Percentiles rank a stretch among this genome's conserved stretches.
phyloP scores from a whole-genome alignment of 2,329 filamentous ascomycete genomes.

The Verticillium tricorpus region DNA sequence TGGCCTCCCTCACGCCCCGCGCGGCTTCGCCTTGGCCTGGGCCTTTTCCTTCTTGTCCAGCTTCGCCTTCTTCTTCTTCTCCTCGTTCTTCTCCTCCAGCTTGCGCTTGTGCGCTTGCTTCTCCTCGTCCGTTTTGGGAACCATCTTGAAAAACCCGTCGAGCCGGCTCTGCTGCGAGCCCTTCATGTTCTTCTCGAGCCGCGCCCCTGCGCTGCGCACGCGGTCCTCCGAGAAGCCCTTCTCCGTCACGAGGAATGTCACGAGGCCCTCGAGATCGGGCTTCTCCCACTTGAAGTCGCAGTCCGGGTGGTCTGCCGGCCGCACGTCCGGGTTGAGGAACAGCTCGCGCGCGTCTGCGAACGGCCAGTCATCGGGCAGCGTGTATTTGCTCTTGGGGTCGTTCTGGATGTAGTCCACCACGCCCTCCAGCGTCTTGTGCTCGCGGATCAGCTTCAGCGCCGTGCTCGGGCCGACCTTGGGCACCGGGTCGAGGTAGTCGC shows the following conservation, averaged over 20 bases:
- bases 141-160: constrained; percentile 94
- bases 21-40: constrained; percentile 80
- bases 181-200: constrained; percentile 87
- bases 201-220: constrained; percentile 71
- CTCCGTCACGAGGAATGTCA: constrained; percentile 85
- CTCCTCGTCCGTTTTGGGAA: constrained; percentile 83
- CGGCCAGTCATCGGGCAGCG: constrained; percentile 93
- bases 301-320: constrained; percentile 72
- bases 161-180: constrained; percentile 83
- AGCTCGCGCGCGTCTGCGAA: constrained; percentile 86
- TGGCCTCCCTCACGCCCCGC: constrained; percentile 40
- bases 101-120: constrained; percentile 86
- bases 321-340: constrained; percentile 89
- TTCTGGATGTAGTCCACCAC: constrained; percentile 77
- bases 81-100: constrained; percentile 84
- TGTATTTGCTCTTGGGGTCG: constrained; percentile 74
- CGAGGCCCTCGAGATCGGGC: constrained; percentile 83
- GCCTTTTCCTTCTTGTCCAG: constrained; percentile 94
- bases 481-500: constrained; percentile 95
- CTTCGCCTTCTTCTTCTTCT: constrained; percentile 94
- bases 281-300: constrained; percentile 99
- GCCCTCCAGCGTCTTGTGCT: constrained; percentile 82
- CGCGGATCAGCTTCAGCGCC: constrained; percentile 88
- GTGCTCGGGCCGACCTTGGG: constrained; percentile 91
- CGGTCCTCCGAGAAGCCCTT: constrained; percentile 97